Evolutionary conservation across 768 basidiomycete species (phyloP), one percentile per base, ranked within the genome.

Genomic region (Boletus rubescentipes): DNA sequence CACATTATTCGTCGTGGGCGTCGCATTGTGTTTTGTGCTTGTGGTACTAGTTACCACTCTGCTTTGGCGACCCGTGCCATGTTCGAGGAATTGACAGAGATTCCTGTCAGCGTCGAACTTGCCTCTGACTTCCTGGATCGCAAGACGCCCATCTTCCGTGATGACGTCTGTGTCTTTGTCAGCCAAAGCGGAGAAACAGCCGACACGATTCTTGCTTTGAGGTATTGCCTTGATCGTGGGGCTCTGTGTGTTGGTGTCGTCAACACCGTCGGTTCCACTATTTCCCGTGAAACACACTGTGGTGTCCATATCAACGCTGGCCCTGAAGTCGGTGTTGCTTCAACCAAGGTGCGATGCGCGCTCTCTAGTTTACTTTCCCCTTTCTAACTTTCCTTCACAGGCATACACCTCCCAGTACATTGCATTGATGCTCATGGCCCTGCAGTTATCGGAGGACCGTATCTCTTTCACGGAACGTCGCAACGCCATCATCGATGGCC

Each of bases 281-380:
- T 98, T 63, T 98, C 96, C 39, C 91, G 96, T 67, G 94, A 98
- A 75, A 94, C 95, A 3, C 97, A 99, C 77, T 97, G 94, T 59
- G 97, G 97, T 88, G 87, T 99, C 48, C 97, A 98, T 77, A 98
- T 99, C 78, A 99, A 99, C 67, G 97, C 94, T 65, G 94, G 94
- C 18, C 95, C 95, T 49, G 95, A 98, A 78, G 94, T 99, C 60
- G 96, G 97, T 80, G 97, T 99, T 54, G 97, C 97, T 6, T 98
- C 94, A 16, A 98, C 97, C 55, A 99, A 99, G 84, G 89, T 86
- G 40, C 43, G 47, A 40, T 43, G 20, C 14, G 21, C 21, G 41
- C 29, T 38, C 2, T 5, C 0, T 8, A 26, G 7, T n/a, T 16
- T 43, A 18, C 3, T 26, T 34, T 11, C 46, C 54, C 37, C 29